These are phyloP conservation scores for Saturnispora bothae DNA, from an alignment of 805 yeast genomes.

Conservation along the genomic window DNA sequence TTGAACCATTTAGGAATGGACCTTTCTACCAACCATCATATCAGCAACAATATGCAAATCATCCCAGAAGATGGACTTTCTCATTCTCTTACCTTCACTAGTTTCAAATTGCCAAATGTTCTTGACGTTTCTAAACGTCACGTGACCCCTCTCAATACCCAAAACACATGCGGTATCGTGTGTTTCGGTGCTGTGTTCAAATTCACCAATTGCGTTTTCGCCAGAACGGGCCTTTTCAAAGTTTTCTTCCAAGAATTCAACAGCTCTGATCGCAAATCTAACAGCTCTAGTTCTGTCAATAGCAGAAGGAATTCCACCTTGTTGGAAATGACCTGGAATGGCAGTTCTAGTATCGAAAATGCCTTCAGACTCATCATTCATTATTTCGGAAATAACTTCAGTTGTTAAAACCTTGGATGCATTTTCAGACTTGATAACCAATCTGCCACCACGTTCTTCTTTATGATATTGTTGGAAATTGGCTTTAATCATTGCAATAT, in stretches of 20 bases:
- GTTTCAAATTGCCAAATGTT: conserved; percentile 82
- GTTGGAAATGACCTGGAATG: conserved; percentile 81
- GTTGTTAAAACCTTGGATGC: conserved; percentile 62
- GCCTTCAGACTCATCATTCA: conserved; percentile 51
- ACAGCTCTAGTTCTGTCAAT: conserved; percentile 71
- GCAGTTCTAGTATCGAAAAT: conserved; percentile 72
- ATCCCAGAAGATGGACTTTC: conserved; percentile 81
- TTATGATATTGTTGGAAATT: conserved; percentile 56
- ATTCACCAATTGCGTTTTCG: conserved; percentile 24
- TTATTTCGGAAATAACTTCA: conserved; percentile 59
- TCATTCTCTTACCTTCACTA: conserved; percentile 70
- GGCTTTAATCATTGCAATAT: conserved; percentile 49
- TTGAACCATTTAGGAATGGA: not conserved
- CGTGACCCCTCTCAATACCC: conserved; percentile 71
- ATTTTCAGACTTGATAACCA: conserved; percentile 55
- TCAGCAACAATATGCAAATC: conserved; percentile 68
- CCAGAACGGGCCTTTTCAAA: conserved; percentile 14
- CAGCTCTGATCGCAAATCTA: conserved; percentile 59
- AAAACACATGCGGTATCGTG: conserved; percentile 64
- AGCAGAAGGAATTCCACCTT: conserved; percentile 69
- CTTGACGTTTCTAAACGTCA: conserved; percentile 64
- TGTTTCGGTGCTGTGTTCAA: conserved; percentile 19
- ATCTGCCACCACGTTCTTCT: conserved; percentile 55
- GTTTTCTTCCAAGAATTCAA: conserved; percentile 51
- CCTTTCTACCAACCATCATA: conserved; percentile 65